Evolutionary conservation across 257 asterid species (phyloP), one percentile per base, ranked within the genome.

Genomic region (Nicotiana paniculata): DNA sequence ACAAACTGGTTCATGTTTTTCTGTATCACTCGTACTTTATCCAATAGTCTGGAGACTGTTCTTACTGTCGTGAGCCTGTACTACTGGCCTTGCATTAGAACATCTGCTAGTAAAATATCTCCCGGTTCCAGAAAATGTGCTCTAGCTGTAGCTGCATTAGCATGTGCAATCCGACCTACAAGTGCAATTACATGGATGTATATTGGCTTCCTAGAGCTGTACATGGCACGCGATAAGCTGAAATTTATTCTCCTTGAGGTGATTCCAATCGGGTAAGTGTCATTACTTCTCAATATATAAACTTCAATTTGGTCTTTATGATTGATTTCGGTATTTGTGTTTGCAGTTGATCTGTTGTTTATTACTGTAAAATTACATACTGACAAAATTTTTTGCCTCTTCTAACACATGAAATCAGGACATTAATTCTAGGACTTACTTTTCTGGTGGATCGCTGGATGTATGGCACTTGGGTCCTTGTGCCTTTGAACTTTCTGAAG

Each of bases 1-100:
- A 85, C 89, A 70, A 96, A 96, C 93, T 96, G 99, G 98, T 96
- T 96, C 90, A 90, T 93, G 95, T 93, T 94, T 85, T 96, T 90
- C 93, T 96, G 97, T 89, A 90, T 96, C 81, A 89, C 98, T 17
- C 98, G 97, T 58, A 93, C 98, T 43, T 84, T 93, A 11, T 95
- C 98, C 39, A 96, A 96, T 88, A 86, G 95, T 85, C 83, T 96
- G 89, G 99, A 96, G 90, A 92, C 98, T 15, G 90, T 94, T 86
- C 96, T 96, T 69, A 94, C 98, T 11, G 10, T 94, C 37, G 95
- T 92, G 88, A 93, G 98, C 88, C 89, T 96, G 57, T 94, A 90
- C 85, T 88, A 93, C 87, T 96, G 99, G 98, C 98, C 99, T 79
- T 96, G 96, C 88, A 85, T 96, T 90, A 89, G 95, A 89, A 77